A percentile compares a stretch with the other conserved stretches of the same genome.
phyloP scores from a whole-genome alignment of 495 filamentous ascomycete genomes.

The Aspergillus bridgeri region DNA sequence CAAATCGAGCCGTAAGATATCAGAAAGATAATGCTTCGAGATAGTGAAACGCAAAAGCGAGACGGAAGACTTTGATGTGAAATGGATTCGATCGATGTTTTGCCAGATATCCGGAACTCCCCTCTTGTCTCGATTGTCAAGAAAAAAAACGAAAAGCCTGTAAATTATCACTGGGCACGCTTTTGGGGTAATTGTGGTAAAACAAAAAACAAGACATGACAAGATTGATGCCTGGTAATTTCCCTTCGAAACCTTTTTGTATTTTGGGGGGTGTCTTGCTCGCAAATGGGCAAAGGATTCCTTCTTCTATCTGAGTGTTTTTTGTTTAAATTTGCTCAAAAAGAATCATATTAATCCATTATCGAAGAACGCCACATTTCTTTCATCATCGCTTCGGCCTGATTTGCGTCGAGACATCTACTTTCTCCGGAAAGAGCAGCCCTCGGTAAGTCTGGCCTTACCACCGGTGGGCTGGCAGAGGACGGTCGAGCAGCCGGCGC shows the following conservation, averaged over 20 bases:
- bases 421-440: slow-evolving; percentile 99
- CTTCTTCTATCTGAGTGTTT: slow-evolving; percentile 70
- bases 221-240: slow-evolving; percentile 21
- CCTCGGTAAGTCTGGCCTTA: slow-evolving; percentile 95
- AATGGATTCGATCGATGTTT: slow-evolving; percentile 38
- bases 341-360: slow-evolving; percentile 45
- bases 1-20: slow-evolving; percentile 3
- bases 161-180: slow-evolving; percentile 11
- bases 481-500: slow-evolving; percentile 93
- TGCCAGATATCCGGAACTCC: slow-evolving; percentile 89
- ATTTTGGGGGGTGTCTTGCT: slow-evolving; percentile 23
- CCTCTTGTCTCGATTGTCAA: slow-evolving; percentile 25
- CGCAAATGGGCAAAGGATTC: slow-evolving; percentile 44
- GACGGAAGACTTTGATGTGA: slow-evolving; percentile 16
- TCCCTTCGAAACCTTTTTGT: slow-evolving; percentile 48
- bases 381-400: slow-evolving; percentile 37
- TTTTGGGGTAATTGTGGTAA: slow-evolving; percentile 21
- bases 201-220: slow-evolving; percentile 1
- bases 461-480: slow-evolving; percentile 98
- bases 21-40: slow-evolving; percentile 21
- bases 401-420: slow-evolving; percentile 54
- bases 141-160: slow-evolving; percentile 38
- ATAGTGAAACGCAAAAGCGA: slow-evolving; percentile 31
- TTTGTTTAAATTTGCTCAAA: slow-evolving; percentile 36
- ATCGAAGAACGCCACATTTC: slow-evolving; percentile 47